Evolutionary conservation across 495 filamentous ascomycete genomes (phyloP).

Genomic region (Chaetomium tenue): DNA sequence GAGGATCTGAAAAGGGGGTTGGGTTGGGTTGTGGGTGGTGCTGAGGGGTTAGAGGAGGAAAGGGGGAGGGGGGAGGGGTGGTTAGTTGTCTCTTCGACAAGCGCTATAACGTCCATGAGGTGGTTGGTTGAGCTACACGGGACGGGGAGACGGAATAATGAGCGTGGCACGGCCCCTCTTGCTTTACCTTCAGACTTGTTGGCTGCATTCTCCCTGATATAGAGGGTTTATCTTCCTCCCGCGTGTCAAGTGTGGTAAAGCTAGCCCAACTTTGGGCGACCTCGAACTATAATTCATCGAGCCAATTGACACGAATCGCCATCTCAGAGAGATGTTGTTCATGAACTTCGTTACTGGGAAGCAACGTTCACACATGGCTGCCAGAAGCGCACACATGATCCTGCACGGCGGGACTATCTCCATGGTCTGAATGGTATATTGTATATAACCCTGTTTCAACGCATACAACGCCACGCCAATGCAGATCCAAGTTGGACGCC

Average conservation of each 20-base stretch:
- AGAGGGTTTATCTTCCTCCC: background rate
- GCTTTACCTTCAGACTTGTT: background rate
- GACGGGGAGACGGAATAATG: background rate
- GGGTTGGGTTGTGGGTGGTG: background rate
- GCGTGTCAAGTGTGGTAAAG: background rate
- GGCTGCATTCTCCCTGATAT: background rate
- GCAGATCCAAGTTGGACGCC: background rate
- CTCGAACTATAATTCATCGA: background rate
- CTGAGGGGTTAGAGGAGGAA: background rate
- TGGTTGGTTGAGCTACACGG: too few species aligned
- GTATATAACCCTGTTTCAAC: background rate
- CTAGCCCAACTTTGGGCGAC: background rate
- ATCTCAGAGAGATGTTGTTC: background rate
- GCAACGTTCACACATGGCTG: too few species aligned
- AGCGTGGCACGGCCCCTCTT: background rate
- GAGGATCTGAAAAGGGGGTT: slow-evolving; percentile 33
- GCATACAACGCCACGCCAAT: slow-evolving; percentile 5
- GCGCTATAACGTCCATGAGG: background rate
- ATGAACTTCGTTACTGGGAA: background rate
- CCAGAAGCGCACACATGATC: background rate
- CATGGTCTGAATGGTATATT: background rate
- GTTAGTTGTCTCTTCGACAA: background rate
- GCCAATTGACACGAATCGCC: background rate
- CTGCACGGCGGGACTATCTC: background rate
- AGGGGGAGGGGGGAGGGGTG: too few species aligned